phyloP scores from a whole-genome alignment of 1,139 yeast genomes.

The Blastobotrys persicus region DNA sequence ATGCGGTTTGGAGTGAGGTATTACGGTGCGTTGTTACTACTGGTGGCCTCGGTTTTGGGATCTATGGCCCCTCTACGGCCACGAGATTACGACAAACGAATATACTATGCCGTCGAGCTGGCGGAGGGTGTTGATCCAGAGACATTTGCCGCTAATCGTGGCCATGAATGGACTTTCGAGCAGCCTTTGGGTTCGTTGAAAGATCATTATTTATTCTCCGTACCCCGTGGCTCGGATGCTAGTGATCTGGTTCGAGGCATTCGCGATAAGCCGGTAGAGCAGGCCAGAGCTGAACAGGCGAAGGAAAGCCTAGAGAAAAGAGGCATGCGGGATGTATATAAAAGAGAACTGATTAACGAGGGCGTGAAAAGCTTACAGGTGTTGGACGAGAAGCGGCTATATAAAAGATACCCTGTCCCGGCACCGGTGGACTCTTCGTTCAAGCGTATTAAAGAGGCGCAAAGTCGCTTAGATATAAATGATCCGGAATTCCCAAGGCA shows the following conservation, averaged over 20 bases:
- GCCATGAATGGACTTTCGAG: conserved; percentile 33
- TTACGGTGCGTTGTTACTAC: neutral
- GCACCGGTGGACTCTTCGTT: conserved; percentile 28
- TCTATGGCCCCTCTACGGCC: conserved; percentile 11
- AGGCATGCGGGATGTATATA: conserved; percentile 12
- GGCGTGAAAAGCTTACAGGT: conserved; percentile 28
- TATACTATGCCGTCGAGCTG: conserved; percentile 35
- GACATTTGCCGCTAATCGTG: conserved; percentile 16
- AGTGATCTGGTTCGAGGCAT: conserved; percentile 22
- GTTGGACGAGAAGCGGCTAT: conserved; percentile 21
- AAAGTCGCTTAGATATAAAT: conserved; percentile 56
- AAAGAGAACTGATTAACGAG: conserved; percentile 16
- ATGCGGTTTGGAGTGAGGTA: conserved; percentile 1
- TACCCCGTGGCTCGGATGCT: conserved; percentile 22
- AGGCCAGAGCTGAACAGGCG: conserved; percentile 1
- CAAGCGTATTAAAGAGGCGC: conserved; percentile 23
- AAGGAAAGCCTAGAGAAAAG: neutral
- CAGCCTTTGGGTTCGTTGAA: conserved; percentile 33
- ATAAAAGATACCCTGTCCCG: conserved; percentile 26
- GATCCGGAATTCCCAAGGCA: conserved; percentile 83
- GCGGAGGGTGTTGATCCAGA: conserved; percentile 19
- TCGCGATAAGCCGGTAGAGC: conserved; percentile 17
- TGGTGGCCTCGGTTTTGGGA: neutral
- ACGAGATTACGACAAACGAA: conserved; percentile 28
- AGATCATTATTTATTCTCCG: conserved; percentile 37